These are phyloP conservation scores for Epithele typhae DNA, from an alignment of 768 basidiomycete species.

Conservation along the genomic window DNA sequence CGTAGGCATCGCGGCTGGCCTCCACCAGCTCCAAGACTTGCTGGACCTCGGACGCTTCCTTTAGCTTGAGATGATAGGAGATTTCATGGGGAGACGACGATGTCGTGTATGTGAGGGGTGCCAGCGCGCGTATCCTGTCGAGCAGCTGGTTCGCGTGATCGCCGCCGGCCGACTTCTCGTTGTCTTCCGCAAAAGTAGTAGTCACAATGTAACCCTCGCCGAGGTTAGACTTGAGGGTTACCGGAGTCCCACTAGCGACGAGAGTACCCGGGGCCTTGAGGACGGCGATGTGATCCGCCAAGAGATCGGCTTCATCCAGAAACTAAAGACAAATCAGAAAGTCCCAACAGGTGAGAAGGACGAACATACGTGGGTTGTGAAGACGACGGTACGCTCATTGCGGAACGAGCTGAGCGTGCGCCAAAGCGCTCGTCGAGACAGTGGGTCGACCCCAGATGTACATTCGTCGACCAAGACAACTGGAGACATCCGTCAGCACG, in stretches of 20 bases:
- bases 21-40: conserved; percentile 55
- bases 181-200: conserved; percentile 37
- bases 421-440: conserved; percentile 78
- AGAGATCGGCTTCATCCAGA: conserved; percentile 74
- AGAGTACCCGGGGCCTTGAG: conserved; percentile 72
- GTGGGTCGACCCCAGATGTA: conserved; percentile 80
- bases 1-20: conserved; percentile 30
- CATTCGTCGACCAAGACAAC: conserved; percentile 23
- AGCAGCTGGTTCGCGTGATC: not conserved
- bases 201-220: conserved; percentile 67
- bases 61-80: conserved; percentile 56
- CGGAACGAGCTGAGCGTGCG: conserved; percentile 64
- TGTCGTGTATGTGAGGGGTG: conserved; percentile 41
- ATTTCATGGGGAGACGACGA: conserved; percentile 39
- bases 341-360: not conserved
- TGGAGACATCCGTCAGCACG: not conserved
- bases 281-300: conserved; percentile 74
- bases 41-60: conserved; percentile 51
- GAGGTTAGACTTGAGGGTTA: conserved; percentile 63
- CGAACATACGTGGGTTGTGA: conserved; percentile 69
- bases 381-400: conserved; percentile 62
- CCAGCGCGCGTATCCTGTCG: conserved; percentile 26
- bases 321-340: conserved; percentile 37
- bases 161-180: conserved; percentile 6
- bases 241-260: conserved; percentile 70